These are phyloP conservation scores for Drosera spatulata DNA, from an alignment of 179 eudicot species.

Conservation along the genomic window DNA sequence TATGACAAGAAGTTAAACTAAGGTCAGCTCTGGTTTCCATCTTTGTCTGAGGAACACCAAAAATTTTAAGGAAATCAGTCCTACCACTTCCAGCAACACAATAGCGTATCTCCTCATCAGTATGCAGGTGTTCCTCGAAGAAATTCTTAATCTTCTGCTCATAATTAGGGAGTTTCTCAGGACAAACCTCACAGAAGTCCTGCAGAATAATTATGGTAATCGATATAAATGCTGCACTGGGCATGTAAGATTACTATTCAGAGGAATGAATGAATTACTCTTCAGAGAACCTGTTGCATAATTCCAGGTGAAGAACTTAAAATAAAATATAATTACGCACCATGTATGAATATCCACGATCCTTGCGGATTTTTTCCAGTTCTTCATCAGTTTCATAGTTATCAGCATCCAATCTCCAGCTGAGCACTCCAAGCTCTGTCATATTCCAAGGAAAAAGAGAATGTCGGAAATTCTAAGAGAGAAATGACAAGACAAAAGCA, in stretches of 20 bases:
- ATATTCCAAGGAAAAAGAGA: slow-evolving; percentile 1
- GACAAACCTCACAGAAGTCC: slow-evolving; percentile 91
- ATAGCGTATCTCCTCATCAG: slow-evolving; percentile 98
- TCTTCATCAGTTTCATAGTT: slow-evolving; percentile 85
- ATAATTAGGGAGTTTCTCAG: slow-evolving; percentile 90
- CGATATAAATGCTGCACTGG: neutral
- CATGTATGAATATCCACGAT: slow-evolving; percentile 86
- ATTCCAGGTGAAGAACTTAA: neutral
- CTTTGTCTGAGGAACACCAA: neutral
- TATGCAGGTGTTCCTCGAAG: slow-evolving; percentile 91
- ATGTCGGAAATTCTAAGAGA: neutral
- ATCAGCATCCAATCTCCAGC: slow-evolving; percentile 96
- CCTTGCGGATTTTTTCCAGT: slow-evolving; percentile 74
- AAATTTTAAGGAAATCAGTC: neutral
- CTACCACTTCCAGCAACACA: slow-evolving; percentile 92
- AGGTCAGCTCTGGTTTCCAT: too few species aligned
- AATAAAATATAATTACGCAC: slow-evolving; percentile 13
- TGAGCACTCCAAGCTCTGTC: slow-evolving; percentile 84
- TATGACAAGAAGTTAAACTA: slow-evolving; percentile 11
- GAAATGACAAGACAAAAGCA: neutral
- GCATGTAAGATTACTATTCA: too few species aligned
- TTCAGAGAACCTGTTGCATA: neutral
- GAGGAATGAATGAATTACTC: too few species aligned
- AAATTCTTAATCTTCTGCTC: slow-evolving; percentile 80
- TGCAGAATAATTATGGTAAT: slow-evolving; percentile 8